phyloP scores from a whole-genome alignment of 768 basidiomycete species.

The Lentinula sp. region DNA sequence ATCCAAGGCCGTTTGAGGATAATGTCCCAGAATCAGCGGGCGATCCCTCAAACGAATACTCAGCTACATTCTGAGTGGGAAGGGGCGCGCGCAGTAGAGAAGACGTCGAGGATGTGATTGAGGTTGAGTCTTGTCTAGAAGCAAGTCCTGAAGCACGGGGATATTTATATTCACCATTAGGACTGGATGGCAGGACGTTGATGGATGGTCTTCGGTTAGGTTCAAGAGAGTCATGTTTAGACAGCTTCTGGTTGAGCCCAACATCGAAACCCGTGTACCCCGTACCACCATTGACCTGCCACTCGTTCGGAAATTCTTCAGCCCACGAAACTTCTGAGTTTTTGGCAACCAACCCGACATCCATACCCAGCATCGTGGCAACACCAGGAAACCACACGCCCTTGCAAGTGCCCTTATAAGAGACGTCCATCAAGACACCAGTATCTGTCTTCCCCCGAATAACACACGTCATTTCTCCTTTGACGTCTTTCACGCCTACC shows the following conservation, averaged over 20 bases:
- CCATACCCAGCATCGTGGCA: conserved; percentile 75
- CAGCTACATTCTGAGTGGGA: conserved; percentile 54
- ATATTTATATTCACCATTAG: not conserved
- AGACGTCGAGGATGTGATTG: conserved; percentile 45
- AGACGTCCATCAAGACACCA: conserved; percentile 58
- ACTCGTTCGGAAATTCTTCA: conserved; percentile 39
- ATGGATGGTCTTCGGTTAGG: conserved; percentile 23
- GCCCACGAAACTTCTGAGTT: conserved; percentile 69
- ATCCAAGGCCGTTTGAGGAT: conserved; percentile 29
- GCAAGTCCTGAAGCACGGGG: conserved; percentile 9
- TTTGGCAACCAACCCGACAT: conserved; percentile 62
- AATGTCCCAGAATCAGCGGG: conserved; percentile 11
- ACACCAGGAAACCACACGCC: conserved; percentile 82
- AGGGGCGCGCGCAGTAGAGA: conserved; percentile 75
- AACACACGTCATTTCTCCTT: conserved; percentile 59
- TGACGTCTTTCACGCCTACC: conserved; percentile 64
- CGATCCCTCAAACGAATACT: conserved; percentile 74
- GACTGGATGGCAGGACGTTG: conserved; percentile 11
- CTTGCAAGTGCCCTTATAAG: conserved; percentile 69
- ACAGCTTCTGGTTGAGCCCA: conserved; percentile 22
- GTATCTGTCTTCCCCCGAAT: conserved; percentile 46
- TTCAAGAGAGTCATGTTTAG: conserved; percentile 47
- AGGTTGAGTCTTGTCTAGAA: conserved; percentile 33
- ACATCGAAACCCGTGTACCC: conserved; percentile 73
- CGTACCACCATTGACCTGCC: conserved; percentile 56